Conservation (phyloP, 2,329 filamentous ascomycete species). For the Ophiostoma fasciatum region DNA sequence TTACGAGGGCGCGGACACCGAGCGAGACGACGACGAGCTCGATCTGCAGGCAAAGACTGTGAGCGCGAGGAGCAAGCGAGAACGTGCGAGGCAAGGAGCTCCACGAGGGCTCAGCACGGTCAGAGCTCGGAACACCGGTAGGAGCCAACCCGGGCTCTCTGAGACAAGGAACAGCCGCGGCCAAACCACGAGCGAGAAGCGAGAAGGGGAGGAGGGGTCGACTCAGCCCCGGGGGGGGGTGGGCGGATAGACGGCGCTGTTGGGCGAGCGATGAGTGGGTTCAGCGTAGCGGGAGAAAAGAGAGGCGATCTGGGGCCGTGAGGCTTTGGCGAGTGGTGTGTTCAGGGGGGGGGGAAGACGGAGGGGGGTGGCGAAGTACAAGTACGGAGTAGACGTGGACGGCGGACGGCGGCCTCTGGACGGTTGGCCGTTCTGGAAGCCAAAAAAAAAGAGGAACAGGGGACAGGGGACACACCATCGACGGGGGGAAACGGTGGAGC, state of each 20-base stretch:
- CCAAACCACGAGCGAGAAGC: conserved; percentile 21
- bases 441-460: conserved; percentile 9
- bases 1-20: too few species aligned
- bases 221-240: conserved; percentile 11
- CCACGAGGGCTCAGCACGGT: conserved; percentile 22
- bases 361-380: too few species aligned
- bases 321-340: neutral
- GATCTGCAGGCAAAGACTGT: conserved; percentile 12
- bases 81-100: neutral
- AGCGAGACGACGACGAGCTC: neutral
- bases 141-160: conserved; percentile 34
- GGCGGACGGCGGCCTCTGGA: too few species aligned
- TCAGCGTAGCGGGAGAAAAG: conserved; percentile 14
- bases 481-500: too few species aligned
- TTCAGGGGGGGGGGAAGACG: conserved; percentile 11
- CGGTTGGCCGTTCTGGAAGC: too few species aligned
- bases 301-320: neutral
- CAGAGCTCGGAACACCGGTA: conserved; percentile 35
- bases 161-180: conserved; percentile 26
- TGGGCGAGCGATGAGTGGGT: conserved; percentile 25
- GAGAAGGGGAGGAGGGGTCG: conserved; percentile 21
- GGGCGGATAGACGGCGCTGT: too few species aligned
- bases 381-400: too few species aligned
- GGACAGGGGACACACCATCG: too few species aligned
- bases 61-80: neutral